Conservation (phyloP, 148 eudicot genomes). For the Cornus suecica region DNA sequence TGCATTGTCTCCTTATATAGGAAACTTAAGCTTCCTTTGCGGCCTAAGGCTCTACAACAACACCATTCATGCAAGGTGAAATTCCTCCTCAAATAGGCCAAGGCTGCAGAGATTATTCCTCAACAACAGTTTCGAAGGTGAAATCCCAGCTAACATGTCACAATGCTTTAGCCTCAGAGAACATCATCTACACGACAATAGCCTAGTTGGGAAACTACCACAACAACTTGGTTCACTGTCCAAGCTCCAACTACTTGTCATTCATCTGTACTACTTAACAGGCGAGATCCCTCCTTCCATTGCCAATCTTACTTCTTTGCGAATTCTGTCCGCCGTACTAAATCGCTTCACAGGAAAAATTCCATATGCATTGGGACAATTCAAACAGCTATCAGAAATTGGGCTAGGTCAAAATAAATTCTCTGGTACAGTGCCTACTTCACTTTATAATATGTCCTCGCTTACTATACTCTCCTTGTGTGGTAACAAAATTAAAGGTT, state of each 20-base stretch:
- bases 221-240: not conserved
- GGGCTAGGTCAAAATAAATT: not conserved
- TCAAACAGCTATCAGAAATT: not conserved
- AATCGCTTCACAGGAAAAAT: not conserved
- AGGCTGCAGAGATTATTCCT: constrained; percentile 1
- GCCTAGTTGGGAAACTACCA: constrained; percentile 8
- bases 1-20: constrained; percentile 19
- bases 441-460: not conserved
- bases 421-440: not conserved
- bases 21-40: constrained; percentile 23
- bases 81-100: constrained; percentile 19
- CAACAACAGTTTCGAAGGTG: constrained; percentile 12
- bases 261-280: not conserved
- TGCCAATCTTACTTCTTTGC: not conserved
- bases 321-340: not conserved
- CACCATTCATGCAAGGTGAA: constrained; percentile 14
- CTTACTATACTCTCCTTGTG: not conserved
- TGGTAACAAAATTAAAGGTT: not conserved
- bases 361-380: not conserved
- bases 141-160: constrained; percentile 17
- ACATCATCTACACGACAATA: constrained; percentile 2
- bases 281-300: not conserved
- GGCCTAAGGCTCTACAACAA: constrained; percentile 9
- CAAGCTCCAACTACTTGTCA: not conserved
- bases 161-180: constrained; percentile 4